Evolutionary conservation across 2,329 filamentous ascomycete species (phyloP), one percentile per base, ranked within the genome.

Genomic region (Pyricularia sp.): DNA sequence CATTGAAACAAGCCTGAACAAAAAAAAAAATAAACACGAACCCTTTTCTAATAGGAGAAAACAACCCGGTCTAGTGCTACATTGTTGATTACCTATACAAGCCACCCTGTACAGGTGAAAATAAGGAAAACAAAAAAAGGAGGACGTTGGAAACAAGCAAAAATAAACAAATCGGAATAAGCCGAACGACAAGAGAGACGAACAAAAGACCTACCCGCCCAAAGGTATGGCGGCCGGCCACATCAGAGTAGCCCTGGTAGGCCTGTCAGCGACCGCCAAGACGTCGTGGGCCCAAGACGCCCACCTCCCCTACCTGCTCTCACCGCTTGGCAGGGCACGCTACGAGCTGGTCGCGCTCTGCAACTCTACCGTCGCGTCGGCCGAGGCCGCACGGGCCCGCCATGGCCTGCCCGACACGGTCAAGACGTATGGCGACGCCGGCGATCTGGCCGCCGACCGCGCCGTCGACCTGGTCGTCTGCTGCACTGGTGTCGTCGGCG

Each of bases 231-330:
- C 65, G 26, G 61, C 66, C 1, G 70, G 69, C 70, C 70, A 69
- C 31, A 42, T 71, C 36, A 63, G 30, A 28, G 59, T 63, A 26
- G 71, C 28, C 50, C 31, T 72, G 26, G 67, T 70, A 33, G 71
- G 71, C 65, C 68, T 72, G 31, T 71, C 72, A 7, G 26, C 70
- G n/a, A 65, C 26, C 26, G 50, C 68, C 26, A 58, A 36, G 42
- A 69, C 69, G 26, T 65, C 64, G 31, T 72, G 71, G 71, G 72
- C 68, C 23, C 23, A 23, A 61, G 25, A 74, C 30, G 85, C 83
- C 2, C 88, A 90, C 72, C 81, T 90, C 0, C 86, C 88, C 0
- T 89, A 88, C 73, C 82, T 90, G 2, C 75, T 82, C 33, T 84
- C 84, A 0, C 75, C 81, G 0, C 77, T 74, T 3, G 80, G 81